A percentile compares a stretch with the other conserved stretches of the same genome.
Evolutionary conservation across 345 rosid genomes (phyloP).

Genomic region (Angophora floribunda): DNA sequence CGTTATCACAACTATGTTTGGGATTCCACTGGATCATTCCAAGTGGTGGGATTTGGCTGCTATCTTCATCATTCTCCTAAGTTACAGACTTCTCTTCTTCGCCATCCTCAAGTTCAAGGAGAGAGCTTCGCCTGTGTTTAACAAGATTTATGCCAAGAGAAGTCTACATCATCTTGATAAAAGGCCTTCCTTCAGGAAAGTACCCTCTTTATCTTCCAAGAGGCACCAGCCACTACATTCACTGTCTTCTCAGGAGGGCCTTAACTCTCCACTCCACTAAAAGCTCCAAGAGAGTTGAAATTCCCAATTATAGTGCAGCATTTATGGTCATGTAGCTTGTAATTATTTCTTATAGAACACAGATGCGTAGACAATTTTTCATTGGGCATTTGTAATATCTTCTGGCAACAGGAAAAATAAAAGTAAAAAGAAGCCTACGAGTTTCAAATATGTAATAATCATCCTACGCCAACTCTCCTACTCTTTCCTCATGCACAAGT

Average conservation of each 20-base stretch:
- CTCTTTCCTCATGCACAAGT: neutral
- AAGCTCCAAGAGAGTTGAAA: neutral
- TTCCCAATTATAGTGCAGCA: neutral
- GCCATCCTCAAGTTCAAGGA: constrained; percentile 13
- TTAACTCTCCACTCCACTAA: constrained; percentile 30
- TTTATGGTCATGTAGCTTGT: neutral
- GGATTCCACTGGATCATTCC: constrained; percentile 12
- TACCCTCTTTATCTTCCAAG: constrained; percentile 27
- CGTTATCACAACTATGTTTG: constrained; percentile 10
- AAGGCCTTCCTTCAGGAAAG: constrained; percentile 54
- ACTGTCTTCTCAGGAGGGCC: constrained; percentile 67
- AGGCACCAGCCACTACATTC: constrained; percentile 43
- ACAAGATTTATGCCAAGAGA: constrained; percentile 33
- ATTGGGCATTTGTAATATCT: neutral
- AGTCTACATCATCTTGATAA: constrained; percentile 42
- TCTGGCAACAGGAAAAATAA: neutral
- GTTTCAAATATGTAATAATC: neutral
- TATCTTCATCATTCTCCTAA: constrained; percentile 6
- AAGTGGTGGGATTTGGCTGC: constrained; percentile 32
- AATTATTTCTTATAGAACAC: neutral
- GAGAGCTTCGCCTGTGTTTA: constrained; percentile 27
- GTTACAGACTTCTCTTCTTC: constrained; percentile 8
- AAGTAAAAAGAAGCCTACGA: neutral
- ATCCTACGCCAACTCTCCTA: neutral
- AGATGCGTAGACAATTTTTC: neutral